Percentiles rank a stretch among this genome's conserved stretches.
Conservation (phyloP, 805 yeast species). For the Nematodospora valgi region DNA sequence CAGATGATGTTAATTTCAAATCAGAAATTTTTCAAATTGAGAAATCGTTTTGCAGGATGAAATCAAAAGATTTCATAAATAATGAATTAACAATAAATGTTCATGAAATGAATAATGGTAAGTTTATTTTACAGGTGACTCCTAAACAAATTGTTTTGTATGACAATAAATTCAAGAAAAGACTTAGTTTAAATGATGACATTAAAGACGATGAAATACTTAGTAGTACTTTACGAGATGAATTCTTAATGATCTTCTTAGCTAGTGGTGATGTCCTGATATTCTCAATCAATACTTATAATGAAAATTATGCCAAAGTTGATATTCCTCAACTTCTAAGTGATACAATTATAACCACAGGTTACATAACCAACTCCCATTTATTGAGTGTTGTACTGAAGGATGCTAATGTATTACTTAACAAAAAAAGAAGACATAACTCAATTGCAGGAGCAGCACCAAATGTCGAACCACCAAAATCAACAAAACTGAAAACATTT, state of each 20-base stretch:
- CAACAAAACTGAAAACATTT: constrained; percentile 42
- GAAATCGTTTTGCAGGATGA: constrained; percentile 58
- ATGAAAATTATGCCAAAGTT: constrained; percentile 29
- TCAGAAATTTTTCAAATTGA: constrained; percentile 67
- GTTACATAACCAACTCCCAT: constrained; percentile 53
- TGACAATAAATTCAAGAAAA: constrained; percentile 53
- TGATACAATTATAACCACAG: constrained; percentile 62
- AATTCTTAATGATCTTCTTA: constrained; percentile 58
- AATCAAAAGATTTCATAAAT: constrained; percentile 59
- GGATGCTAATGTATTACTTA: constrained; percentile 23
- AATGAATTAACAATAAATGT: constrained; percentile 64
- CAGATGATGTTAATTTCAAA: constrained; percentile 60
- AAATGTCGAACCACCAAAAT: constrained; percentile 6
- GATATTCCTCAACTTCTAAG: constrained; percentile 38
- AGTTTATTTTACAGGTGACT: constrained; percentile 71
- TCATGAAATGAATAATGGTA: constrained; percentile 54
- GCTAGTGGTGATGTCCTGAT: constrained; percentile 70
- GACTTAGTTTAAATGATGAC: constrained; percentile 32
- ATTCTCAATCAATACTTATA: constrained; percentile 39
- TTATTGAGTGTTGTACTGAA: constrained; percentile 30
- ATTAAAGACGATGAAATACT: constrained; percentile 52
- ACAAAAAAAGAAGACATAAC: constrained; percentile 27
- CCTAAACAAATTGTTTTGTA: constrained; percentile 61
- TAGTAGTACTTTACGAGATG: constrained; percentile 60
- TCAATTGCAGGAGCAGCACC: constrained; percentile 8